Evolutionary conservation across 805 yeast genomes (phyloP), one percentile per base, ranked within the genome.

Genomic region (Saccharomycopsis sp.): DNA sequence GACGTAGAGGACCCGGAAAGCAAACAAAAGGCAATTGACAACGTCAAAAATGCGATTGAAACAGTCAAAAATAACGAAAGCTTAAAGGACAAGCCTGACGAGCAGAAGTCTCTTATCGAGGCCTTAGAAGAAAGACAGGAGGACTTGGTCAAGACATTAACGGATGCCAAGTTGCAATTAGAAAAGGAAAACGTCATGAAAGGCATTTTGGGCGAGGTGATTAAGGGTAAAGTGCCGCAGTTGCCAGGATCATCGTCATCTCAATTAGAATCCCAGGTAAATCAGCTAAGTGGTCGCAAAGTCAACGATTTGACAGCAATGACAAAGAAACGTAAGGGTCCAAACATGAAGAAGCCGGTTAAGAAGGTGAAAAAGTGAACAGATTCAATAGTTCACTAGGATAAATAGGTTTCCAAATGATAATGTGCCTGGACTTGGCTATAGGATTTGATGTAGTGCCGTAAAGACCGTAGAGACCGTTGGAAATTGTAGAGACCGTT

Each of bases 271-370:
- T 9, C 38, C 38, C 22, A 44, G 7, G 17, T 5, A 44, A 54
- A 23, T 50, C 14, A 50, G 14, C n/a, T 22, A 22, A 24, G 15
- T 9, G 56, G 57, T 9, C 54, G 63, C 9, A 64, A 62, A 5
- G 82, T 85, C 7, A 84, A 85, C 64, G 90, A 86, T 67, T 72
- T 86, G 61, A 80, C 89, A 0, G 72, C 81, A 2, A 75, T 82
- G 75, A 87, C 85, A 8, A 83, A 81, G 67, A 86, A 86, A 35
- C 53, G 64, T 17, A 62, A 62, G 44, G 60, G 63, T 9, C 63
- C 63, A 17, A 61, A 55, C 8, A 53, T 58, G 3, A 53, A 55
- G 60, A 61, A 53, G 35, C 54, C 59, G 7, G 24, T 44, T 1
- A 60, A 60, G 29, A 60, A 52, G 38, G 20, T 47, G 25, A 59